Evolutionary conservation across 495 filamentous ascomycete genomes (phyloP).

Genomic region (Ramalina intermedia): DNA sequence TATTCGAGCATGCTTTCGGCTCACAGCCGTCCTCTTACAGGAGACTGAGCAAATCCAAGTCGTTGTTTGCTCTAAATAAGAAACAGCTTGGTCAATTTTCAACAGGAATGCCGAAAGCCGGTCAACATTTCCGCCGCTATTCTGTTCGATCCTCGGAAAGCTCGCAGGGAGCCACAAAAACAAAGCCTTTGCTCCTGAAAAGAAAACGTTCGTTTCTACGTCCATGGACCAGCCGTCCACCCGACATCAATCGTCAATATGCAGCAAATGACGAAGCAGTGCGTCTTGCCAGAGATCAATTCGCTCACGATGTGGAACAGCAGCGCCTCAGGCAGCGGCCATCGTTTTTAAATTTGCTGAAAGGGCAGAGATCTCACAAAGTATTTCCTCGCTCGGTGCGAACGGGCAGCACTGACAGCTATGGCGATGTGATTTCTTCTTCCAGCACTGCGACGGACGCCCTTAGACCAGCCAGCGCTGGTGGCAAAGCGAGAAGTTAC

Average conservation of each 20-base stretch:
- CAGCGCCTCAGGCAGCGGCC: slow-evolving; percentile 25
- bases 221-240: slow-evolving; percentile 18
- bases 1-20: slow-evolving; percentile 42
- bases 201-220: slow-evolving; percentile 53
- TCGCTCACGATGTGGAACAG: slow-evolving; percentile 24
- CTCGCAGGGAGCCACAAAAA: slow-evolving; percentile 1
- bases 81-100: slow-evolving; percentile 20
- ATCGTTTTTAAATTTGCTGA: slow-evolving; percentile 33
- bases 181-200: slow-evolving; percentile 22
- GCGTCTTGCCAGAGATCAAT: slow-evolving; percentile 33
- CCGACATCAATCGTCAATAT: slow-evolving; percentile 17
- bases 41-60: slow-evolving; percentile 58
- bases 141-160: slow-evolving; percentile 4
- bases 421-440: slow-evolving; percentile 18
- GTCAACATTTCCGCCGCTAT: slow-evolving; percentile 8
- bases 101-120: slow-evolving; percentile 1
- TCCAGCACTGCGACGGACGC: slow-evolving; percentile 12
- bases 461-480: slow-evolving; percentile 9
- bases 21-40: slow-evolving; percentile 61
- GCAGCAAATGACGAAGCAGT: slow-evolving; percentile 33
- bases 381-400: slow-evolving; percentile 48
- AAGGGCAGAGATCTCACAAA: slow-evolving; percentile 32
- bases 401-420: slow-evolving; percentile 26
- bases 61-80: slow-evolving; percentile 48
- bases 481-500: slow-evolving; percentile 40